Evolutionary conservation across 2,329 filamentous ascomycete species (phyloP), one percentile per base, ranked within the genome.

Genomic region (Samsoniella hepiali): DNA sequence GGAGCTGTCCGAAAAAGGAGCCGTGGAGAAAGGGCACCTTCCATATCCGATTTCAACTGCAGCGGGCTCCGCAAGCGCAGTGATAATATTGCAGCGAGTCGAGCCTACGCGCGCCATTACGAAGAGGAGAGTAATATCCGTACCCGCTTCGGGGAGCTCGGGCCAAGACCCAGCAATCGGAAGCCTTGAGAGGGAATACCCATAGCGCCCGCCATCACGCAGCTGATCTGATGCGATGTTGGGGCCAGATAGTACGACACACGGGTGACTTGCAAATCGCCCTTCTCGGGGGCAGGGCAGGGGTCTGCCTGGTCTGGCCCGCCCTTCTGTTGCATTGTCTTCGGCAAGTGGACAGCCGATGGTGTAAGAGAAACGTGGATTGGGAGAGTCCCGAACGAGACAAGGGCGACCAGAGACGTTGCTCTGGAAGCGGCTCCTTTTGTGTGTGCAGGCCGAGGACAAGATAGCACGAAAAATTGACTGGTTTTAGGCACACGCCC

Each of bases 71-170:
- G 45, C 57, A 59, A 31, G 3, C 6, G 22, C 4, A n/a, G 57
- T 4, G 22, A n/a, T 29, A 31, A 50, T 31, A 11, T 49, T 50
- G 45, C 58, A 29, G 10, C 10, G 36, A 15, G 27, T 27, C 40
- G 15, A 49, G 10, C 29, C 27, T 29, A 22, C 22, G n/a, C 31
- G 50, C 58, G 50, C 59, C 59, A 62, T 62, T 62, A 62, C 59
- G 31, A 55, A 38, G 40, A 55, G n/a, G 51, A 62, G 31, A 62
- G 59, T 62, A 62, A 62, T 62, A 62, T 31, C 8, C 40, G 59
- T 61, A 55, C 32, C 59, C 59, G 59, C 59, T 62, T 22, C 29
- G 42, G 40, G 31, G 32, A 62, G 59, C 59, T 62, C 36, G 49
- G 49, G n/a, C 58, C 58, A 61, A 15, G 2, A 13, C 49, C 47